Percentiles rank a stretch among this genome's conserved stretches.
These are phyloP conservation scores for Emiliania huxleyi DNA, from an alignment of 78 protist species.

Conservation along the genomic window DNA sequence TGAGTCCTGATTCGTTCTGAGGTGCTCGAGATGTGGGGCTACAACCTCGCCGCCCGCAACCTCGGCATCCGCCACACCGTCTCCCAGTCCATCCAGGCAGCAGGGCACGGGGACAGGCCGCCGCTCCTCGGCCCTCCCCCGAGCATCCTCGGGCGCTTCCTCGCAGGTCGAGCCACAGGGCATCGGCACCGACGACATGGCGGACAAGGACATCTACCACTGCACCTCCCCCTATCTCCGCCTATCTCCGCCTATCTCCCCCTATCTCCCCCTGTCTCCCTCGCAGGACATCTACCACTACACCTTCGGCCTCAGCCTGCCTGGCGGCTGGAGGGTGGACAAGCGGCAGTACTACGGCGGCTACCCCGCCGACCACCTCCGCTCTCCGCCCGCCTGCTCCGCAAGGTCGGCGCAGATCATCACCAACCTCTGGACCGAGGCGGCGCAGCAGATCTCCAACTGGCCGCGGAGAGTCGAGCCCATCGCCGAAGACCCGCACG, in stretches of 20 bases:
- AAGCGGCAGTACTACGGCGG: background rate
- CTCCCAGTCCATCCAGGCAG: background rate
- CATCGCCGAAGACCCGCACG: too few species aligned
- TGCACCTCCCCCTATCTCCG: too few species aligned
- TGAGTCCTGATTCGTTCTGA: too few species aligned
- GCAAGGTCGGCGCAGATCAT: background rate
- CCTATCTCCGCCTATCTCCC: too few species aligned
- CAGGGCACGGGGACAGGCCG: too few species aligned
- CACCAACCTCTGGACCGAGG: background rate
- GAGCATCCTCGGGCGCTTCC: too few species aligned
- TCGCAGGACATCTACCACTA: background rate
- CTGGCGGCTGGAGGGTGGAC: background rate
- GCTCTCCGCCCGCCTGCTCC: background rate
- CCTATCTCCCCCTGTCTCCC: too few species aligned
- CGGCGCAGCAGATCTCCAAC: background rate
- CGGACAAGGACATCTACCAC: background rate
- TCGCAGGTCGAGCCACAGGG: conserved; percentile 19
- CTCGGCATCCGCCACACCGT: background rate
- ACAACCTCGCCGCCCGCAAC: conserved; percentile 29
- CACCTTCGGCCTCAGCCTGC: background rate
- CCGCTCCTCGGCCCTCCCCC: too few species aligned
- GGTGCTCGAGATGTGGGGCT: conserved; percentile 19
- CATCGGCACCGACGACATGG: conserved; percentile 3
- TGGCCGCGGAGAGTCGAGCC: background rate
- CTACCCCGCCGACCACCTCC: background rate